These are phyloP conservation scores for Phylloporus rhodoxanthus DNA, from an alignment of 768 basidiomycete genomes.

Conservation along the genomic window DNA sequence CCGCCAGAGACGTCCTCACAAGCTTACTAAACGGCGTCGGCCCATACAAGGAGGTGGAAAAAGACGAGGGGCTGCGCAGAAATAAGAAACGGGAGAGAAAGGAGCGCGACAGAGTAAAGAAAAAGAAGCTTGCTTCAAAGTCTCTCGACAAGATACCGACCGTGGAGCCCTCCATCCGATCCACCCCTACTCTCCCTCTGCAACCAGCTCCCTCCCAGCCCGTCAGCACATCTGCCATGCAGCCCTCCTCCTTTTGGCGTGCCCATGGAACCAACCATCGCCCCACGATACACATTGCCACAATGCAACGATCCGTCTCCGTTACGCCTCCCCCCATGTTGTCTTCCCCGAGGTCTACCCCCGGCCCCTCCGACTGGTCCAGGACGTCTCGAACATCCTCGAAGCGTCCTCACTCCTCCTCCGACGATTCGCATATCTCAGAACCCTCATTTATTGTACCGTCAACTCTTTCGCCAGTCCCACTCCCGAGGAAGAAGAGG, in stretches of 20 bases:
- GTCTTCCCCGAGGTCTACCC: constrained; percentile 66
- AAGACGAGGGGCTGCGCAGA: constrained; percentile 50
- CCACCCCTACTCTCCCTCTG: constrained; percentile 16
- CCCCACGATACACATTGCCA: constrained; percentile 68
- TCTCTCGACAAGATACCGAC: constrained; percentile 31
- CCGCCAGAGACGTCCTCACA: constrained; percentile 70
- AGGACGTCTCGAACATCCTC: constrained; percentile 73
- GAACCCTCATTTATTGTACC: constrained; percentile 19
- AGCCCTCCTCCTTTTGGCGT: constrained; percentile 56
- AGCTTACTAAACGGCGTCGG: constrained; percentile 73
- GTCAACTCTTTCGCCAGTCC: constrained; percentile 16
- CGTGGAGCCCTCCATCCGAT: constrained; percentile 10
- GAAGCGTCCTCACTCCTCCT: constrained; percentile 72
- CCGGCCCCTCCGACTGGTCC: constrained; percentile 69
- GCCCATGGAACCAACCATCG: constrained; percentile 37
- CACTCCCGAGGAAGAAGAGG: constrained; percentile 52
- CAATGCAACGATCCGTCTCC: constrained; percentile 63
- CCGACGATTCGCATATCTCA: constrained; percentile 46
- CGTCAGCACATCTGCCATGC: constrained; percentile 27
- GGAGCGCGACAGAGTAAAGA: constrained; percentile 48
- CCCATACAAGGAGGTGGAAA: constrained; percentile 58
- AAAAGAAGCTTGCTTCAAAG: constrained; percentile 34
- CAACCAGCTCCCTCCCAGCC: constrained; percentile 17
- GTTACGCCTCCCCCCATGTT: constrained; percentile 67
- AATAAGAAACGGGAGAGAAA: constrained; percentile 45